These are phyloP conservation scores for Colletotrichum tofieldiae DNA, from an alignment of 2,329 filamentous ascomycete species.

Conservation along the genomic window DNA sequence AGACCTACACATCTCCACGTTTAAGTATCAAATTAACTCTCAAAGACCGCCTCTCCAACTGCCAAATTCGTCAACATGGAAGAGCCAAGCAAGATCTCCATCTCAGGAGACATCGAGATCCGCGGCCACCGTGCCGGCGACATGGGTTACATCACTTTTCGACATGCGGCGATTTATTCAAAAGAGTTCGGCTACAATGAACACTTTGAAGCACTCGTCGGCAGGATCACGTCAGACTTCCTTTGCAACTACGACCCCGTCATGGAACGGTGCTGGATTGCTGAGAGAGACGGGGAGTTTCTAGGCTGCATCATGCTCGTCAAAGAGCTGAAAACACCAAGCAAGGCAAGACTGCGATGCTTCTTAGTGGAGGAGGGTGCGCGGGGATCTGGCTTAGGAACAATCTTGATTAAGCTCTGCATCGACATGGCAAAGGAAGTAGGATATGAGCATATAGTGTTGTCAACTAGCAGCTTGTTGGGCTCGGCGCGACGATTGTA, in stretches of 20 bases:
- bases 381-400: constrained; percentile 45
- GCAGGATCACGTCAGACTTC: constrained; percentile 47
- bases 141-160: constrained; percentile 48
- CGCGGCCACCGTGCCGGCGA: constrained; percentile 45
- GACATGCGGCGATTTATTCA: constrained; percentile 46
- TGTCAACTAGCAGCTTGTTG: constrained; percentile 45
- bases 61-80: not conserved
- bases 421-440: constrained; percentile 44
- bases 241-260: constrained; percentile 45
- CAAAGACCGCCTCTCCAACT: too few relatives aligned
- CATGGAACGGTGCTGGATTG: constrained; percentile 50
- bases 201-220: constrained; percentile 46
- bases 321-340: constrained; percentile 36
- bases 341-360: constrained; percentile 46
- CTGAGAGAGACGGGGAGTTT: constrained; percentile 46
- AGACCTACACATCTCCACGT: not conserved
- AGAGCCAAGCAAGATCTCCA: too few relatives aligned
- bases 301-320: constrained; percentile 48
- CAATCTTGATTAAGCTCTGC: constrained; percentile 40
- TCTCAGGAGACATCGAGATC: constrained; percentile 3
- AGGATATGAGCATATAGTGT: constrained; percentile 42
- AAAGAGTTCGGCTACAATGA: constrained; percentile 44
- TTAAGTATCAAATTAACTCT: too few relatives aligned
- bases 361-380: constrained; percentile 47
- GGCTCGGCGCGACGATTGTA: constrained; percentile 45